Base-by-base conservation (phyloP, 75 land plant species). In the Adiantum capillusveneris region DNA sequence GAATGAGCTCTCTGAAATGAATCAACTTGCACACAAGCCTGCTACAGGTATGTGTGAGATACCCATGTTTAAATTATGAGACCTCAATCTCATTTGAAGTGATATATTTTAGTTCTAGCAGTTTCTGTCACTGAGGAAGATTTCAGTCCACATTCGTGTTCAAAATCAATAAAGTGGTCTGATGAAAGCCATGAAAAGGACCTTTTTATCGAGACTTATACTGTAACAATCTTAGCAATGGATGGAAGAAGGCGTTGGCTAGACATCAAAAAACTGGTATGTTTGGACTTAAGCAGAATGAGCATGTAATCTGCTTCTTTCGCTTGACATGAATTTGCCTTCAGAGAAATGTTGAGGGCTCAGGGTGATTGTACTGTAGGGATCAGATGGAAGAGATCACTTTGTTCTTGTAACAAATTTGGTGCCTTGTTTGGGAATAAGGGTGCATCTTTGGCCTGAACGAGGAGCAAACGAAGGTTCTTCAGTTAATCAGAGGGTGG, bases 231-330 rank as follows among this genome's bases (percentile, higher is more conserved):
- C 25, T 56, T 90, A 56, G 96, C 98, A 17, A 94, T 94, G 98
- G 98, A 94, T 81, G 98, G 98, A 49, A 73, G 82, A 45, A 84
- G 98, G 34, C 74, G 98, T 46, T 86, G 96, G 96, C 65, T 94
- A 74, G 91, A 94, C 69, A 90, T 94, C 52, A 52, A 76, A 31
- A 81, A 76, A 55, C 70, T 80, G 84, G 98, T 94, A 30, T 34
- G 37, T 34, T 5, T 3, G 9, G 9, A 34, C 3, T 3, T 34
- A 5, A 9, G 9, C 37, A 34, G 37, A n/a, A n/a, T n/a, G n/a
- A n/a, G n/a, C n/a, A n/a, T n/a, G n/a, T n/a, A n/a, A n/a, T n/a
- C n/a, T n/a, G n/a, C n/a, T n/a, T 9, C 37, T 3, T 34, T 34
- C 37, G 9, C 9, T 5, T 3, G 3, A 34, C 7, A 5, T 34